Evolutionary conservation across 1,139 yeast genomes (phyloP).

Genomic region (Sugiyamaella xylanicola): DNA sequence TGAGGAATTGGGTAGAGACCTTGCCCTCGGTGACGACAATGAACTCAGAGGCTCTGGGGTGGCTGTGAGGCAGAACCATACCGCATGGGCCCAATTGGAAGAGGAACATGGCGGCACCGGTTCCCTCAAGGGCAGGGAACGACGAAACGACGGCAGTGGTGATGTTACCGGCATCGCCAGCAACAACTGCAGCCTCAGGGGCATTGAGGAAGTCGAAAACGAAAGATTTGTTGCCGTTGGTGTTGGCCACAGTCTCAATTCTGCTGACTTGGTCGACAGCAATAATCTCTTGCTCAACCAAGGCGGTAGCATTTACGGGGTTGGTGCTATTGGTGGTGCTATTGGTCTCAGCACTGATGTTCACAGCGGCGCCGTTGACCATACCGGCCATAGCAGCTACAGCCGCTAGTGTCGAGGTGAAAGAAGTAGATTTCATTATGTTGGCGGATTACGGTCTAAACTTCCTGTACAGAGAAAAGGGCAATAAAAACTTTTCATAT

Average conservation of each 20-base stretch:
- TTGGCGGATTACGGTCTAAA: too few relatives aligned
- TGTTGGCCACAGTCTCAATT: constrained; percentile 23
- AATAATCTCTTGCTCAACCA: constrained; percentile 23
- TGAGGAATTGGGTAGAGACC: constrained; percentile 27
- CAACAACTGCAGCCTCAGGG: constrained; percentile 25
- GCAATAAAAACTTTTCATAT: background rate
- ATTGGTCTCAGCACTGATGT: background rate
- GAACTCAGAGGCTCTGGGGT: constrained; percentile 30
- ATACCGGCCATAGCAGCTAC: background rate
- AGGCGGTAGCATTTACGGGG: constrained; percentile 18
- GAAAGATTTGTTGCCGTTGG: constrained; percentile 26
- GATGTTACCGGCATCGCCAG: constrained; percentile 23
- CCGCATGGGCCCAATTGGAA: constrained; percentile 30
- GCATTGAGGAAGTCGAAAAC: constrained; percentile 30
- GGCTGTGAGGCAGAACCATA: constrained; percentile 28
- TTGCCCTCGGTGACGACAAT: constrained; percentile 29
- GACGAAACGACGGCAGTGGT: constrained; percentile 26
- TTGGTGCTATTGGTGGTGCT: constrained; percentile 1
- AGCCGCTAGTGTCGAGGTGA: background rate
- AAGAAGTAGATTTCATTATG: constrained; percentile 16
- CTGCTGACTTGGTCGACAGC: constrained; percentile 26
- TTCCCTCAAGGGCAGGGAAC: constrained; percentile 29
- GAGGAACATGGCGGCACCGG: constrained; percentile 25
- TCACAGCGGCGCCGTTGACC: constrained; percentile 10
- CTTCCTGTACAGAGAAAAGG: background rate